Evolutionary conservation across 176 grass and related monocot species (phyloP), one percentile per base, ranked within the genome.

Genomic region (Carex cristatella): DNA sequence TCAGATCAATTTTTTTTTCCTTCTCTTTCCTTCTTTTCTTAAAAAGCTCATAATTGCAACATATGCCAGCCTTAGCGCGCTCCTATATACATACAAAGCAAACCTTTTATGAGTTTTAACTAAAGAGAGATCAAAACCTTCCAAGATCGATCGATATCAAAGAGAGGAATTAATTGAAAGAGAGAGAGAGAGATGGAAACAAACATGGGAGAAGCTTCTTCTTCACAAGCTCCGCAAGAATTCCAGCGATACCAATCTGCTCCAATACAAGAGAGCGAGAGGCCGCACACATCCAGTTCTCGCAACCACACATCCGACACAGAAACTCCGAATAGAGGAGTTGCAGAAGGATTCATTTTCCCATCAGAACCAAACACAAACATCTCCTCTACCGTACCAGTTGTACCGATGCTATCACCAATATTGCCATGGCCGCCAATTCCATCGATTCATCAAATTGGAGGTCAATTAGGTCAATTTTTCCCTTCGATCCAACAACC

Each of bases 181-280:
- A 64, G 8, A 35, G 30, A 64, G 8, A 35, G 13, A 82, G 16
- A 38, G 65, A 85, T 64, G 63, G 71, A 86, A 67, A 81, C 58
- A 69, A 68, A 68, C 31, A 86, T 16, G 64, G 83, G 40, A 63
- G 54, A 60, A 84, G 83, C 46, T 63, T 85, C 69, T 78, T 72
- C 80, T 49, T 83, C 80, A 68, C 80, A 83, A 83, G 10, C 35
- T 67, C 80, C 18, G 28, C 61, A 53, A 83, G 80, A 83, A 10
- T 68, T 67, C 60, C 80, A 66, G 7, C 31, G 28, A 33, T 79
- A 76, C 19, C 57, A 69, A 42, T 66, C 61, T 68, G 42, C 59
- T 69, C 87, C 89, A 79, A 89, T 96, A 88, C 83, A 93, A 91
- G 90, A 86, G 84, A 90, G 57, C 81, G 85, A 76, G 74, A 91